Percentiles rank a stretch among this genome's conserved stretches.
phyloP scores from a whole-genome alignment of 208 protist species.

The Trypanosoma grayi region DNA sequence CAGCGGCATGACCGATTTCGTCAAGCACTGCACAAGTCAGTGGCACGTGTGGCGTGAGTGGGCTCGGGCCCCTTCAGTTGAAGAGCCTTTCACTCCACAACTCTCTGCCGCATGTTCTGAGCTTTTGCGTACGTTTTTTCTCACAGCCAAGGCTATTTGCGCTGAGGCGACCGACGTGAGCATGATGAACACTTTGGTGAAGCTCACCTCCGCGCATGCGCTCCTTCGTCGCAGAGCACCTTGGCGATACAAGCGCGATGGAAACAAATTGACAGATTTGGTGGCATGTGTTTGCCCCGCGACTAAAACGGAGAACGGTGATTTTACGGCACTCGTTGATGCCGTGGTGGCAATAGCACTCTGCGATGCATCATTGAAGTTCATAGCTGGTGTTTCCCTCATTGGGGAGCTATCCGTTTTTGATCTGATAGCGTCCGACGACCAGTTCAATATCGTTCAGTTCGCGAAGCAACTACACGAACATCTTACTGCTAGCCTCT shows the following conservation, averaged over 20 bases:
- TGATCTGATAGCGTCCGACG: slow-evolving; percentile 11
- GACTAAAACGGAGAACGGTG: neutral
- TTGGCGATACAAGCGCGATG: neutral
- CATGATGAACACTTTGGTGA: slow-evolving; percentile 76
- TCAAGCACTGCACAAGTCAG: slow-evolving; percentile 22
- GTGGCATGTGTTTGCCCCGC: slow-evolving; percentile 6
- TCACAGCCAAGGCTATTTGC: slow-evolving; percentile 55
- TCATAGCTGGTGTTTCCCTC: slow-evolving; percentile 55
- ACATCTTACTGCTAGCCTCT: slow-evolving; percentile 8
- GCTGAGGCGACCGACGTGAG: slow-evolving; percentile 46
- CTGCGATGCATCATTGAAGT: slow-evolving; percentile 75
- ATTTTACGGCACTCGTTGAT: slow-evolving; percentile 67
- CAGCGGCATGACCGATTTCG: slow-evolving; percentile 4
- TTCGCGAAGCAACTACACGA: slow-evolving; percentile 18
- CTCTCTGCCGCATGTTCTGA: slow-evolving; percentile 43
- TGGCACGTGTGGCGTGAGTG: slow-evolving; percentile 38
- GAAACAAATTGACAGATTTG: neutral
- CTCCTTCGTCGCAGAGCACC: slow-evolving; percentile 31
- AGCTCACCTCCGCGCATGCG: slow-evolving; percentile 65
- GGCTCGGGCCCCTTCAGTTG: slow-evolving; percentile 18
- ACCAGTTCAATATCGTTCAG: slow-evolving; percentile 43
- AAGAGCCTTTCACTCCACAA: slow-evolving; percentile 26
- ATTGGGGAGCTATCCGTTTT: slow-evolving; percentile 37
- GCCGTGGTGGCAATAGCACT: slow-evolving; percentile 71
- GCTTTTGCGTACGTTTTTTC: slow-evolving; percentile 71